Conservation (phyloP, 192 early-diverging fungal species). For the Glomus cerebriforme region DNA sequence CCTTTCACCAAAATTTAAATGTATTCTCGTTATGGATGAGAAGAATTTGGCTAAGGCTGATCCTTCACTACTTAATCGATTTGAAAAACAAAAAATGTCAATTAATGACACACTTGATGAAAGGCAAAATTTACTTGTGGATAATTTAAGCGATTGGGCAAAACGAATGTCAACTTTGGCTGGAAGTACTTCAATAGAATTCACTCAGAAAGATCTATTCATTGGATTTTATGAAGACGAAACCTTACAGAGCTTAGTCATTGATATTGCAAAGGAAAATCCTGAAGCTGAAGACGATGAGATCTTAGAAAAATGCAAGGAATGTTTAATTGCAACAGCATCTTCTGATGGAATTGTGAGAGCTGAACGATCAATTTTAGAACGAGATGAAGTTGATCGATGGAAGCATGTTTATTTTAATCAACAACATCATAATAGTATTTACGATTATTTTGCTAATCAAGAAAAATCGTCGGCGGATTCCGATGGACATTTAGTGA, state of each 20-base stretch:
- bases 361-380: background rate
- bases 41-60: background rate
- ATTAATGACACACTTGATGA: slow-evolving; percentile 9
- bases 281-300: background rate
- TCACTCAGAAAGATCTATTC: slow-evolving; percentile 25
- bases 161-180: slow-evolving; percentile 12
- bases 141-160: background rate
- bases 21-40: slow-evolving; percentile 27
- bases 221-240: slow-evolving; percentile 22
- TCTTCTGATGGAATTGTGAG: slow-evolving; percentile 27
- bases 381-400: background rate
- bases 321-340: slow-evolving; percentile 14
- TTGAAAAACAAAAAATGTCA: slow-evolving; percentile 26
- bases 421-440: background rate
- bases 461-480: background rate
- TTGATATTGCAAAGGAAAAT: background rate
- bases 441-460: slow-evolving; percentile 4
- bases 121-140: background rate
- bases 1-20: slow-evolving; percentile 12
- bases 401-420: slow-evolving; percentile 24
- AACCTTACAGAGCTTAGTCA: slow-evolving; percentile 29
- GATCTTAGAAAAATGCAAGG: slow-evolving; percentile 31
- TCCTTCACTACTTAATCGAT: slow-evolving; percentile 2
- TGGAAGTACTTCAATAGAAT: background rate
- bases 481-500: slow-evolving; percentile 7